A percentile compares a stretch with the other conserved stretches of the same genome.
phyloP scores from a whole-genome alignment of 257 asterid species.

The Solanum sitiens region DNA sequence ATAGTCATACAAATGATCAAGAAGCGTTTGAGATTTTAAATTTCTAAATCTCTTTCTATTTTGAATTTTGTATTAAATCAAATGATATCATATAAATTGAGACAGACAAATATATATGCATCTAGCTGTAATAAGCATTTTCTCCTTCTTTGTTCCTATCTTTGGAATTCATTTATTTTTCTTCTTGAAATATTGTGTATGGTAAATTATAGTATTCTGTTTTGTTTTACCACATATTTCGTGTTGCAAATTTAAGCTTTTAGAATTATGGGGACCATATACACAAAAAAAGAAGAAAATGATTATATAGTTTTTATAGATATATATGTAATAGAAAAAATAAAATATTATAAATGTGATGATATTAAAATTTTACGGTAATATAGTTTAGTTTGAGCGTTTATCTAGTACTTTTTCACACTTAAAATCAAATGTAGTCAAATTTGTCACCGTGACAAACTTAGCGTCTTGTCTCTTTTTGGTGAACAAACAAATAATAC shows the following conservation, averaged over 20 bases:
- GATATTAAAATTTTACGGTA: background rate
- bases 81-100: rapidly evolving
- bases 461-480: background rate
- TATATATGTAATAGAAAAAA: background rate
- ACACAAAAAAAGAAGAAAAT: background rate
- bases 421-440: background rate
- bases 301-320: background rate
- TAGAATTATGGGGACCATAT: background rate
- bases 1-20: too few species aligned
- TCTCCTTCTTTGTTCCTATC: background rate
- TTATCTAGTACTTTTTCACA: background rate
- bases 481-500: background rate
- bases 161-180: background rate
- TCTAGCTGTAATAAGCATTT: conserved; percentile 3
- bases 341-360: background rate
- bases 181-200: background rate
- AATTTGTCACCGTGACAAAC: background rate
- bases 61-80: too few species aligned
- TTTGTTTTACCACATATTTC: background rate
- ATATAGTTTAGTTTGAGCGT: background rate
- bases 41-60: too few species aligned
- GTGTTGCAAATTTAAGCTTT: background rate
- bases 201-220: background rate
- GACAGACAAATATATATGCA: too few species aligned
- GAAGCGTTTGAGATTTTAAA: too few species aligned